Base-by-base conservation (phyloP, 306 rosid species). In the Cucurbita maxima region DNA sequence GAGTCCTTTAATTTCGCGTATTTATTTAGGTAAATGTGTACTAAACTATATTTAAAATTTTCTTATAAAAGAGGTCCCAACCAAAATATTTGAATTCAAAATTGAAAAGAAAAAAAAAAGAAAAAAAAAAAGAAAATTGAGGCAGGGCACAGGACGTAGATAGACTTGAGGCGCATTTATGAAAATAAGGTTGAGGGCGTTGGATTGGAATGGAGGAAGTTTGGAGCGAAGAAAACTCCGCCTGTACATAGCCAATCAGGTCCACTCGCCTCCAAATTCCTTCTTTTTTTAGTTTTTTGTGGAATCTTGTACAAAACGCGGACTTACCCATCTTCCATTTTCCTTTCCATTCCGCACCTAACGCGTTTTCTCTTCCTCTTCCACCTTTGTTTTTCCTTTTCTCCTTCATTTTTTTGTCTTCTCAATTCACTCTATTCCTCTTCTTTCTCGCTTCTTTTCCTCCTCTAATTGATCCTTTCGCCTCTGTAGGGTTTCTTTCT, bases 181-280 rank as follows among this genome's bases (percentile, higher is more conserved):
- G 57, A 7, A 14, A 22, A 5, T 22, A 20, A 7, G 22, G 3
- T 13, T 7, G 40, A 20, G 55, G 7, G 5, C 20, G 73, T 68
- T 68, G 73, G 73, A 22, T 43, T 64, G 71, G 72, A 66, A 10
- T 66, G 52, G 37, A 66, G 54, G 43, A 68, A 47, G 19, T 68
- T 68, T 47, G 20, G 41, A 30, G 43, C 37, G 55, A 45, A 45
- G 41, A 47, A 47, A 47, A 22, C 19, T 68, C 43, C 41, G 34
- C 6, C 38, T 45, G 12, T 45, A 67, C 44, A 43, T 67, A 67
- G 16, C 10, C n/a, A 41, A 11, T 18, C 34, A 64, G 53, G 5
- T 66, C 54, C 72, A 64, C 71, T 19, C 3, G 13, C 12, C 56
- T 45, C 41, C 41, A 13, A 47, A 12, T 22, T 20, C 37, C 55